These are phyloP conservation scores for Vachellia pachyceras DNA, from an alignment of 306 rosid genomes.

Conservation along the genomic window DNA sequence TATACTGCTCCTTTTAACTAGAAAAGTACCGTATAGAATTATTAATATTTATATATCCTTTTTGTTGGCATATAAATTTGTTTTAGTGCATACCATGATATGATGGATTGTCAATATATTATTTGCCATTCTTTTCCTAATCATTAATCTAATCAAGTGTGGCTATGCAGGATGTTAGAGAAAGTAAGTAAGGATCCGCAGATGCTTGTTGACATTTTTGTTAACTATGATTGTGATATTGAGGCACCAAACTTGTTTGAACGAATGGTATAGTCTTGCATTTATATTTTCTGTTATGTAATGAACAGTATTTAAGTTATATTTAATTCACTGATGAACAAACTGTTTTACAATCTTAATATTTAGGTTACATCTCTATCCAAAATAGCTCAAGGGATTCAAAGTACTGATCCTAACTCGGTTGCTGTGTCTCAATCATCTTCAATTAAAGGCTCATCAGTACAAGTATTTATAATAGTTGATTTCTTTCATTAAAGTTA, in stretches of 20 bases:
- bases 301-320: constrained; percentile 19
- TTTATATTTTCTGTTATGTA: constrained; percentile 31
- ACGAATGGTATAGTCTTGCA: constrained; percentile 72
- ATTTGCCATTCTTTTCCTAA: constrained; percentile 34
- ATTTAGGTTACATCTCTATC: constrained; percentile 88
- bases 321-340: constrained; percentile 20
- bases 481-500: constrained; percentile 30
- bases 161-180: constrained; percentile 89
- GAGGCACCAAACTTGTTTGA: constrained; percentile 99
- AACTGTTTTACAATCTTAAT: constrained; percentile 40
- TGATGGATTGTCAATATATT: constrained; percentile 17
- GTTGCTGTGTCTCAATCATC: constrained; percentile 74
- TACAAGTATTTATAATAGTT: constrained; percentile 73
- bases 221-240: constrained; percentile 99
- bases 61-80: constrained; percentile 1
- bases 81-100: constrained; percentile 13
- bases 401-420: constrained; percentile 80
- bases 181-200: constrained; percentile 95
- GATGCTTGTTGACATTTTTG: constrained; percentile 98
- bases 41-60: background rate
- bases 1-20: constrained; percentile 47
- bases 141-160: constrained; percentile 40
- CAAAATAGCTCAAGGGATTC: constrained; percentile 88
- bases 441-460: constrained; percentile 89
- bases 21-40: constrained; percentile 14